Base-by-base conservation (phyloP, 495 filamentous ascomycete genomes). In the Penicillium herquei region DNA sequence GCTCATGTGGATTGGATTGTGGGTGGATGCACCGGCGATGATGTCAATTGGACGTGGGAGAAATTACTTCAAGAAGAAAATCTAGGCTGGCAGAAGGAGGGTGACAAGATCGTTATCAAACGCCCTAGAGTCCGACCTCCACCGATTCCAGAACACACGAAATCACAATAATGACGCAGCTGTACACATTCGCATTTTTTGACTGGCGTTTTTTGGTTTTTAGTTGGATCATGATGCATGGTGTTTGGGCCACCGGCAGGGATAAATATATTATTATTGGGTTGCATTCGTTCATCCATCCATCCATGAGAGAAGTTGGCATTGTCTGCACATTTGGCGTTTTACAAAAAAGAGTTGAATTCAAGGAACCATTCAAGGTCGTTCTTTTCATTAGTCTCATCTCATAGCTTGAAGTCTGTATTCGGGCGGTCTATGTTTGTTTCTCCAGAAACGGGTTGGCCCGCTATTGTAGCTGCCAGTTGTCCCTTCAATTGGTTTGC, bases 21-120 rank as follows among this genome's bases (percentile, higher is more conserved):
- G 50, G 63, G 68, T 46, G 71, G 70, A 34, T 78, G 73, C 50
- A 75, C 74, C 8, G 75, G 75, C 4, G 88, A 85, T 58, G 64
- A 92, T 44, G 85, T 90, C 72, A 68, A 67, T 52, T 82, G 79
- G 66, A 84, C 84, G 14, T 98, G 93, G 93, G 78, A 82, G 34
- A 84, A 81, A 55, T 68, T 98, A 61, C 77, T 62, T 56, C 78
- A 78, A 13, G 69, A 77, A 58, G 80, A 87, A 66, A 83, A 85
- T 7, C 84, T 96, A 3, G 87, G 88, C 3, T 98, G 94, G 94
- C 81, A 91, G 67, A 70, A 87, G 62, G 83, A 86, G 39, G 84
- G 76, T 16, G 80, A 82, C 9, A 86, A 75, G 56, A 81, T 96
- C 40, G 81, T 89, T 30, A 90, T 97, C 61, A 80, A 84, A 40